A percentile compares a stretch with the other conserved stretches of the same genome.
Conservation (phyloP, 2,329 filamentous ascomycete genomes). For the Colletotrichum cordylinicola region DNA sequence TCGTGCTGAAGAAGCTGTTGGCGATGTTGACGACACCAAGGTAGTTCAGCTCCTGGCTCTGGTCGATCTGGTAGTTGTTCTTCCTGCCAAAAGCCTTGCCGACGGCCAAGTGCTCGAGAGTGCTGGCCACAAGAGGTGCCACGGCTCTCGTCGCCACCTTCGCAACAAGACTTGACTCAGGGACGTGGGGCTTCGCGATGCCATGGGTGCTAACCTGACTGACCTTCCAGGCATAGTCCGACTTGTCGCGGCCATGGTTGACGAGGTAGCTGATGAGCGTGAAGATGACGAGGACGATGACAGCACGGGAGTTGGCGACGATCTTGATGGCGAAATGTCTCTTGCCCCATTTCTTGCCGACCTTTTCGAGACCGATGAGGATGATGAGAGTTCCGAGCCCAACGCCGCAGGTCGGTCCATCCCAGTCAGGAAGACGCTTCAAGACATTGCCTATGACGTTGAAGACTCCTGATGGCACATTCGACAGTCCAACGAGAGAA, state of each 20-base stretch:
- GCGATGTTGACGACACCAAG: slow-evolving; percentile 67
- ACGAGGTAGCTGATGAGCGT: slow-evolving; percentile 69
- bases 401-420: slow-evolving; percentile 72
- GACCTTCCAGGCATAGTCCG: slow-evolving; percentile 61
- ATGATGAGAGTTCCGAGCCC: slow-evolving; percentile 64
- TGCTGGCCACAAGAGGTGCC: slow-evolving; percentile 65
- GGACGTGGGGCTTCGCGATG: slow-evolving; percentile 54
- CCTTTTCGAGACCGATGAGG: slow-evolving; percentile 61
- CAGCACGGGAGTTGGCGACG: slow-evolving; percentile 64
- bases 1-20: slow-evolving; percentile 69
- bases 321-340: slow-evolving; percentile 64
- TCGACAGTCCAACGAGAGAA: slow-evolving; percentile 59
- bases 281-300: slow-evolving; percentile 65
- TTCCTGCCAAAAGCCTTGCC: slow-evolving; percentile 67
- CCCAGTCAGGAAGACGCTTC: slow-evolving; percentile 34
- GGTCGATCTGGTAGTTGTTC: slow-evolving; percentile 68
- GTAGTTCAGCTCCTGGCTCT: slow-evolving; percentile 70
- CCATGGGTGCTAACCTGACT: slow-evolving; percentile 63
- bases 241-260: slow-evolving; percentile 56
- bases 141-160: slow-evolving; percentile 57
- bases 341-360: slow-evolving; percentile 67
- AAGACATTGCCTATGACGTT: slow-evolving; percentile 16
- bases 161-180: slow-evolving; percentile 34
- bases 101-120: slow-evolving; percentile 69
- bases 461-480: slow-evolving; percentile 23